phyloP scores from a whole-genome alignment of 2,329 filamentous ascomycete species.

The Phialophora macrospora region DNA sequence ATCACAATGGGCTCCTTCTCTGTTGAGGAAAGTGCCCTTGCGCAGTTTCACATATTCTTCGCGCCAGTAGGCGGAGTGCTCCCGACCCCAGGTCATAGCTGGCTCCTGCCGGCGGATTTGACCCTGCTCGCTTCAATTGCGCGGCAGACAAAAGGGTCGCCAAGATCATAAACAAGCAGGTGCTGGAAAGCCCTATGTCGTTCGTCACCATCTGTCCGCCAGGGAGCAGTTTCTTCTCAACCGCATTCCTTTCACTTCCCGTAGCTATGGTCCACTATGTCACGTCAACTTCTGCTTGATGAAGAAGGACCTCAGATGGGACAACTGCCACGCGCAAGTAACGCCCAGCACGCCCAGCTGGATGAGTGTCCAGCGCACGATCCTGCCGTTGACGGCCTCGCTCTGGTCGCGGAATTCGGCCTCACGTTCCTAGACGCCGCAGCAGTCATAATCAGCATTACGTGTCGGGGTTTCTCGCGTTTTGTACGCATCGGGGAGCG shows the following conservation, averaged over 20 bases:
- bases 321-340: constrained; percentile 96
- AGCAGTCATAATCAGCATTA: background rate
- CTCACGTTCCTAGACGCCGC: constrained; percentile 76
- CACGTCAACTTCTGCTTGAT: constrained; percentile 99
- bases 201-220: background rate
- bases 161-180: background rate
- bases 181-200: background rate
- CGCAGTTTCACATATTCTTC: background rate
- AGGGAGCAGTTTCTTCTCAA: background rate
- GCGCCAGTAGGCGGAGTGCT: background rate
- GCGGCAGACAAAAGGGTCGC: background rate
- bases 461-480: background rate
- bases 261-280: constrained; percentile 41
- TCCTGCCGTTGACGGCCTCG: constrained; percentile 86
- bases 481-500: background rate
- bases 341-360: constrained; percentile 82
- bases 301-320: constrained; percentile 94
- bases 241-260: background rate
- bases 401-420: constrained; percentile 98
- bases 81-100: background rate
- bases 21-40: background rate
- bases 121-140: background rate
- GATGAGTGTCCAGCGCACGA: constrained; percentile 91
- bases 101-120: background rate
- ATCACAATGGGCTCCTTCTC: background rate